Conservation (phyloP, 768 basidiomycete species). For the Termitomyces sp. region DNA sequence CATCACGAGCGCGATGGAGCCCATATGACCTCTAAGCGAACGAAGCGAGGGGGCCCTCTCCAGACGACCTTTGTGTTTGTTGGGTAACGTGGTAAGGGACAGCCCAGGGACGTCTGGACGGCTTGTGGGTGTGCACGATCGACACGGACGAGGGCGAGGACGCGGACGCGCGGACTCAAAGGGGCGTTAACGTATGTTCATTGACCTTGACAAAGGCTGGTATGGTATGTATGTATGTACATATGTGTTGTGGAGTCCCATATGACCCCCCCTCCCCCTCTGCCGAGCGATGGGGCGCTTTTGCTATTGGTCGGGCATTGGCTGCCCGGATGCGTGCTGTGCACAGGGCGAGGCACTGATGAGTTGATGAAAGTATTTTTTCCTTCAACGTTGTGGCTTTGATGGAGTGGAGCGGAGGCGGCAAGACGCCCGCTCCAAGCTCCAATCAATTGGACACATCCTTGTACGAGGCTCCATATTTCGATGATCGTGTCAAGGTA, state of each 20-base stretch:
- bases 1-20: neutral
- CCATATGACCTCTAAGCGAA: neutral
- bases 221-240: neutral
- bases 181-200: neutral
- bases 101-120: neutral
- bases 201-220: too few relatives aligned
- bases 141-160: neutral
- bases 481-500: neutral
- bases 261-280: too few relatives aligned
- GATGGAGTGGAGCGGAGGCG: neutral
- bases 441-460: neutral
- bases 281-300: neutral
- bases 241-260: too few relatives aligned
- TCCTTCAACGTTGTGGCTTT: neutral
- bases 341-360: neutral
- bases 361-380: neutral
- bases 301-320: neutral
- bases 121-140: neutral
- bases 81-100: neutral
- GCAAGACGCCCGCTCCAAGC: neutral
- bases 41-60: neutral
- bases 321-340: neutral
- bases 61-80: neutral
- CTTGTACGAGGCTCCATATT: neutral
- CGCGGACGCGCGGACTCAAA: neutral